These are phyloP conservation scores for Botrytis tulipae DNA, from an alignment of 2,329 filamentous ascomycete genomes.

Conservation along the genomic window DNA sequence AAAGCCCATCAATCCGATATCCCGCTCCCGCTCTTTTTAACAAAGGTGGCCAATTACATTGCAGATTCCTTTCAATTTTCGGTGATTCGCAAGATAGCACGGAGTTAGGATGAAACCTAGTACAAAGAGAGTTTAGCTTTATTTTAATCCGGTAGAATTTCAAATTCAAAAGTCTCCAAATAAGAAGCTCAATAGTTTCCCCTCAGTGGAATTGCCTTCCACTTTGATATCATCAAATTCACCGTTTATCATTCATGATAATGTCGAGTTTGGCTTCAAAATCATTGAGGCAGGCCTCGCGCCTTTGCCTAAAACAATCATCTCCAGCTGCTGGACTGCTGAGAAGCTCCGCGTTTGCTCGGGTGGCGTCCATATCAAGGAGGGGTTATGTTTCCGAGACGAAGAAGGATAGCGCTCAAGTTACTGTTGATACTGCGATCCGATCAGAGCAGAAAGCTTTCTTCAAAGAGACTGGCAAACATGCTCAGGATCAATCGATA, in stretches of 20 bases:
- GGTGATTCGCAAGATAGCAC: background rate
- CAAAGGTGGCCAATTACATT: background rate
- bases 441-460: constrained; percentile 84
- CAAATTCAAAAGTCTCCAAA: constrained; percentile 16
- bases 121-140: constrained; percentile 16
- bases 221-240: constrained; percentile 15
- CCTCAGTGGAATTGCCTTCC: constrained; percentile 3
- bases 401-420: constrained; percentile 74
- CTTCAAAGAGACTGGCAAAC: constrained; percentile 48
- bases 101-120: constrained; percentile 3
- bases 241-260: background rate
- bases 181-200: constrained; percentile 5
- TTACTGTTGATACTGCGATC: constrained; percentile 79
- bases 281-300: constrained; percentile 39
- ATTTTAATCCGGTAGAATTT: constrained; percentile 14
- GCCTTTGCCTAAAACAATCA: constrained; percentile 36
- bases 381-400: constrained; percentile 83
- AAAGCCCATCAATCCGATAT: background rate
- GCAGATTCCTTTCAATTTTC: background rate
- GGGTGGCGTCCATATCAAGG: constrained; percentile 36
- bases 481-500: constrained; percentile 32
- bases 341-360: constrained; percentile 28
- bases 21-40: background rate
- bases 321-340: constrained; percentile 31
- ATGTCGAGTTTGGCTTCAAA: constrained; percentile 26